Percentiles rank a stretch among this genome's conserved stretches.
phyloP scores from a whole-genome alignment of 129 eudicot species.

The Centrapalus pauciflorus region DNA sequence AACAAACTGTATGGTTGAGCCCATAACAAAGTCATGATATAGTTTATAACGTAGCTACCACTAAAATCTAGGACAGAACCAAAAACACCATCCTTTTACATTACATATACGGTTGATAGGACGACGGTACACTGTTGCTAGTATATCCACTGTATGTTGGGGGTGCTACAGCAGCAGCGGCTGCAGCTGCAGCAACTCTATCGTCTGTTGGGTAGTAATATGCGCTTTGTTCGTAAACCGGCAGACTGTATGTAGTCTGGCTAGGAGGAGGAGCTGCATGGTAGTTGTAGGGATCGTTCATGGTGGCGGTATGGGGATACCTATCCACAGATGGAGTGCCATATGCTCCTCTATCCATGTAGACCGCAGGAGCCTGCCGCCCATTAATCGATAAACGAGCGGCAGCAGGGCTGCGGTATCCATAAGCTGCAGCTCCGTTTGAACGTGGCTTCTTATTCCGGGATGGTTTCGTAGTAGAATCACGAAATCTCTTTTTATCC shows the following conservation, averaged over 20 bases:
- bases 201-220: slow-evolving; percentile 39
- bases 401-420: slow-evolving; percentile 20
- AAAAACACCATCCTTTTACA: background rate
- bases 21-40: background rate
- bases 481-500: slow-evolving; percentile 32
- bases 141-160: slow-evolving; percentile 25
- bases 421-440: slow-evolving; percentile 31
- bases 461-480: slow-evolving; percentile 22
- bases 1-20: background rate
- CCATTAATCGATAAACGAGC: slow-evolving; percentile 12
- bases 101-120: slow-evolving; percentile 32
- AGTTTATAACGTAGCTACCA: background rate
- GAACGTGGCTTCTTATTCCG: slow-evolving; percentile 33
- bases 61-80: background rate
- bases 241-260: slow-evolving; percentile 32
- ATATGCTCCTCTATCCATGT: slow-evolving; percentile 32
- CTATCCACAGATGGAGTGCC: slow-evolving; percentile 18
- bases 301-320: slow-evolving; percentile 4
- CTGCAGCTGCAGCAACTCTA: slow-evolving; percentile 1
- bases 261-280: slow-evolving; percentile 25
- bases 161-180: slow-evolving; percentile 22
- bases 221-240: slow-evolving; percentile 28
- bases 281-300: slow-evolving; percentile 28
- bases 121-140: slow-evolving; percentile 12
- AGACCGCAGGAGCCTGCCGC: slow-evolving; percentile 25